phyloP scores from a whole-genome alignment of 176 grass and related monocot genomes.

The Chloris gayana region DNA sequence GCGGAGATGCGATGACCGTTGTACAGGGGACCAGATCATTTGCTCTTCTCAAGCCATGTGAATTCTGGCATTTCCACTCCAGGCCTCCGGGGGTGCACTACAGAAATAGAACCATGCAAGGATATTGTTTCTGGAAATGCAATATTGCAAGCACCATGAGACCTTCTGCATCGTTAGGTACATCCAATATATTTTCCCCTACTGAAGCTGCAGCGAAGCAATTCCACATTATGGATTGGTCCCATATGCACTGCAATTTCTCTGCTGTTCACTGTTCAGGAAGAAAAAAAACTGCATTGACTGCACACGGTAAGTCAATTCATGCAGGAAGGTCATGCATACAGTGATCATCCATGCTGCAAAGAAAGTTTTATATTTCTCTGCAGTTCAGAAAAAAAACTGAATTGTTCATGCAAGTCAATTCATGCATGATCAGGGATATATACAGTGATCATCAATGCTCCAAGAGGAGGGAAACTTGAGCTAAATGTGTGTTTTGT shows the following conservation, averaged over 20 bases:
- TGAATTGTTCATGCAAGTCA: neutral
- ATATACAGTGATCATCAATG: neutral
- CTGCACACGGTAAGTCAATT: neutral
- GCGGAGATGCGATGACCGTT: slow-evolving; percentile 14
- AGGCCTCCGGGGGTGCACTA: no score
- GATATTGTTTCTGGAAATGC: neutral
- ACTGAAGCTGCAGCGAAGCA: neutral
- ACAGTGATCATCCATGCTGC: slow-evolving; percentile 1
- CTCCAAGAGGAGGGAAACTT: neutral
- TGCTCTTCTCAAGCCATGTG: slow-evolving; percentile 50
- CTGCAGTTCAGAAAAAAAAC: neutral
- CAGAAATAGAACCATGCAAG: neutral
- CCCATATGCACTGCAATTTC: neutral
- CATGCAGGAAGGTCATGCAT: neutral
- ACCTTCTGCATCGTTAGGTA: neutral
- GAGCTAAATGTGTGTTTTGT: neutral
- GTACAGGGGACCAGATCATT: no score
- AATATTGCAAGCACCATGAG: neutral
- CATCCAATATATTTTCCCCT: no score
- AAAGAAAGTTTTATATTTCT: neutral
- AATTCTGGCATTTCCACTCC: slow-evolving; percentile 35
- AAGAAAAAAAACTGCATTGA: neutral
- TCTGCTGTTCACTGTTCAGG: neutral
- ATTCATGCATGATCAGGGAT: neutral
- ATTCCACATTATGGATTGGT: slow-evolving; percentile 9